Evolutionary conservation across 768 basidiomycete genomes (phyloP).

Genomic region (Russula compacta): DNA sequence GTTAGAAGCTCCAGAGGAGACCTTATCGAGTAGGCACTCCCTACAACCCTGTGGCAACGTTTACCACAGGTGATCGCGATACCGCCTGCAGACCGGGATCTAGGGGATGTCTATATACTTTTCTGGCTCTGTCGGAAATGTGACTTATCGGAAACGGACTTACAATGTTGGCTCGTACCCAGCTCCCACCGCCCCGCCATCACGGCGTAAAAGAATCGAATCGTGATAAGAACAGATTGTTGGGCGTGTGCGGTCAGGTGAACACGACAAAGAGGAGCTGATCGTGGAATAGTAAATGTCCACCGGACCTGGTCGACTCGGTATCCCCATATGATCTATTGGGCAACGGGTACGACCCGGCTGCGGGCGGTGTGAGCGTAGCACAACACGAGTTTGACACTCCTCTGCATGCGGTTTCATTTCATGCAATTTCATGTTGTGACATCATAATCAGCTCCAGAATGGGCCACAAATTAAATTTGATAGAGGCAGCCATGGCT

Average conservation of each 20-base stretch:
- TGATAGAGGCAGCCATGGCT: no score
- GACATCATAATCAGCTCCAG: no score
- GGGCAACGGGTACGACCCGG: no score
- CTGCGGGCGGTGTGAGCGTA: no score
- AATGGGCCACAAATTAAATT: no score
- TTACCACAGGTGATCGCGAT: not conserved
- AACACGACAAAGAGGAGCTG: not conserved
- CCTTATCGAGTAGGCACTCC: no score
- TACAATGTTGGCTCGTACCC: conserved; percentile 1
- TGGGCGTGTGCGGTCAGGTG: not conserved
- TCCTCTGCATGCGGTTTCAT: not conserved
- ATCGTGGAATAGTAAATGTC: not conserved
- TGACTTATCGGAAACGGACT: not conserved
- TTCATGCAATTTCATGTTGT: not conserved
- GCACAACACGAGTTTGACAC: no score
- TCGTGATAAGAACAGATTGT: not conserved
- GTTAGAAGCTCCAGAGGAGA: no score
- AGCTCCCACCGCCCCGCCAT: not conserved
- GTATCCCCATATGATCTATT: not conserved
- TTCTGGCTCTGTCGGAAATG: no score
- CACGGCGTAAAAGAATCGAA: conserved; percentile 14
- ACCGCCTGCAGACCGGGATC: not conserved
- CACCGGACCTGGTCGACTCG: not conserved
- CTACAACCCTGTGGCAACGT: no score
- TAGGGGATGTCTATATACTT: not conserved